Evolutionary conservation across 306 rosid genomes (phyloP).

Genomic region (Urtica urens): DNA sequence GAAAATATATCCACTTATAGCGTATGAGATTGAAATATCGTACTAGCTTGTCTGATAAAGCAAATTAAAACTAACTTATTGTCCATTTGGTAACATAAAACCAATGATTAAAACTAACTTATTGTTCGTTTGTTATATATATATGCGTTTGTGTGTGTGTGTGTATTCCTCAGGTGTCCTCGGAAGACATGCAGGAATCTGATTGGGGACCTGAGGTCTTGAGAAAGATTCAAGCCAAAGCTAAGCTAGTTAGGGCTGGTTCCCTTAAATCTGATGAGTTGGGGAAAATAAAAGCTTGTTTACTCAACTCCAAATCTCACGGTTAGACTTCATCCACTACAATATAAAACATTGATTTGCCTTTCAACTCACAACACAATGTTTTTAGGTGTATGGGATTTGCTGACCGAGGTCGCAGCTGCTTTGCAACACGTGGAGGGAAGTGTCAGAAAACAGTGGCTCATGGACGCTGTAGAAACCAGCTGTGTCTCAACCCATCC

Average conservation of each 20-base stretch:
- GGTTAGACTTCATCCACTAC: slow-evolving; percentile 17
- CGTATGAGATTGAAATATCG: too few species aligned
- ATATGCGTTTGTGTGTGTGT: too few species aligned
- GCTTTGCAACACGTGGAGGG: slow-evolving; percentile 72
- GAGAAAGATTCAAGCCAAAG: slow-evolving; percentile 53
- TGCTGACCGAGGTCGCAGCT: slow-evolving; percentile 64
- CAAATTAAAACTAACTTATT: too few species aligned
- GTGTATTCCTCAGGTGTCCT: slow-evolving; percentile 61
- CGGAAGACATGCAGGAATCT: slow-evolving; percentile 36
- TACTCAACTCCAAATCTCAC: slow-evolving; percentile 47
- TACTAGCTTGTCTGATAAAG: too few species aligned
- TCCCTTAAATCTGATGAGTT: slow-evolving; percentile 58
- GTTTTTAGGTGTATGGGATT: slow-evolving; percentile 64
- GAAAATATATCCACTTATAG: too few species aligned
- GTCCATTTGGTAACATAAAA: too few species aligned
- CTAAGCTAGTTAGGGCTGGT: slow-evolving; percentile 59
- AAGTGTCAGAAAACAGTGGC: slow-evolving; percentile 69
- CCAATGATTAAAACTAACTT: too few species aligned
- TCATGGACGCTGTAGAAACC: slow-evolving; percentile 69
- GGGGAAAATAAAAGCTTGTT: slow-evolving; percentile 54
- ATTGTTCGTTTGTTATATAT: too few species aligned
- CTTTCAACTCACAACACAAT: too few species aligned
- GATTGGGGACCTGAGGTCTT: slow-evolving; percentile 23
- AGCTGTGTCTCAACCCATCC: slow-evolving; percentile 77
- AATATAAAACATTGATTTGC: too few species aligned